phyloP scores from a whole-genome alignment of 148 eudicot species.

The Diospyros lotus region DNA sequence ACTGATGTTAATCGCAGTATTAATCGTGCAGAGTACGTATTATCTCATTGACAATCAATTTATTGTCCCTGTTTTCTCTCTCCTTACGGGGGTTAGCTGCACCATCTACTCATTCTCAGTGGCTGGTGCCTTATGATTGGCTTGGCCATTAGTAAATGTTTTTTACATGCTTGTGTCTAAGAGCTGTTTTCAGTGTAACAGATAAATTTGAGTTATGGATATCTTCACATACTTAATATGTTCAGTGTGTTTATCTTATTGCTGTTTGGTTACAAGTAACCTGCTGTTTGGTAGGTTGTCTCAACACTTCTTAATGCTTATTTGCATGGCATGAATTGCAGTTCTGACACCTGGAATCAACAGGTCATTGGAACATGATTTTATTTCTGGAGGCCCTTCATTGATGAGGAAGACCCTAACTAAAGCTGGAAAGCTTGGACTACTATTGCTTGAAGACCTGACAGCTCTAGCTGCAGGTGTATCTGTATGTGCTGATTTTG shows the following conservation, averaged over 20 bases:
- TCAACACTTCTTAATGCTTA: conserved; percentile 3
- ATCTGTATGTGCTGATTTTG: conserved; percentile 89
- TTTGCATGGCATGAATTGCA: conserved; percentile 1
- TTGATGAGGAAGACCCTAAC: conserved; percentile 67
- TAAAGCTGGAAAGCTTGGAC: conserved; percentile 78
- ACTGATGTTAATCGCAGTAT: conserved; percentile 83
- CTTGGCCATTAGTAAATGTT: neutral
- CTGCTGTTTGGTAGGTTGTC: neutral
- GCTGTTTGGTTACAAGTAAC: neutral
- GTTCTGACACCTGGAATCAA: conserved; percentile 11
- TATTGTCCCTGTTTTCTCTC: neutral
- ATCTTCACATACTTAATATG: neutral
- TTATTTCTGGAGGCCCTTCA: conserved; percentile 45
- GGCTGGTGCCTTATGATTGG: too few species aligned
- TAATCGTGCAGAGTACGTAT: conserved; percentile 73
- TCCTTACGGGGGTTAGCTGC: neutral
- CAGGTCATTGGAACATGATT: conserved; percentile 62
- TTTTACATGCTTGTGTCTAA: neutral
- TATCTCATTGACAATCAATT: conserved; percentile 10
- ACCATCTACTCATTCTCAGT: too few species aligned
- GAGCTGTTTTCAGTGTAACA: neutral
- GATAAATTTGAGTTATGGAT: neutral
- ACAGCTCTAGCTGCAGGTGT: conserved; percentile 99
- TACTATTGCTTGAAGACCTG: conserved; percentile 90
- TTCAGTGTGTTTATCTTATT: conserved; percentile 1